These are phyloP conservation scores for Pseudogymnoascus sp. DNA, from an alignment of 2,329 filamentous ascomycete species.

Conservation along the genomic window DNA sequence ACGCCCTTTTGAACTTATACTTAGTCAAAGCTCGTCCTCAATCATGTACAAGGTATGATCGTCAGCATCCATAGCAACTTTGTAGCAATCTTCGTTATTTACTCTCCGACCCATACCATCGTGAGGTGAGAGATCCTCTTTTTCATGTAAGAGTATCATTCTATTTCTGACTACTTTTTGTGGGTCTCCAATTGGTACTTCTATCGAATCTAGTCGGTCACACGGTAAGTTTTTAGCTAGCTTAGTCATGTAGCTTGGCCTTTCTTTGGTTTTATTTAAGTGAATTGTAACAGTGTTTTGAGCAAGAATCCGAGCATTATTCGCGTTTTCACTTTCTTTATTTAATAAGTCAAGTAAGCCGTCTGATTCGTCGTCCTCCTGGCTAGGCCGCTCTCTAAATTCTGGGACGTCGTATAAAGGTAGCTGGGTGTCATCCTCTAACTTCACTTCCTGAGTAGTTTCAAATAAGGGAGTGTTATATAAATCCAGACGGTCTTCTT, in stretches of 20 bases:
- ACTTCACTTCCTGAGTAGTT: background rate
- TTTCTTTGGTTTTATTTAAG: slow-evolving; percentile 13
- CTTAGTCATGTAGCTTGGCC: slow-evolving; percentile 3
- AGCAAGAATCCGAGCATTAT: slow-evolving; percentile 15
- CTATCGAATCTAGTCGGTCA: slow-evolving; percentile 3
- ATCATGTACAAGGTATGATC: slow-evolving; percentile 16
- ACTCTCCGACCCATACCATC: slow-evolving; percentile 10
- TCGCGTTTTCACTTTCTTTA: slow-evolving; percentile 10
- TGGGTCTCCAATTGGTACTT: slow-evolving; percentile 13
- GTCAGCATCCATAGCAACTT: slow-evolving; percentile 12
- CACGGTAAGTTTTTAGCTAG: slow-evolving; percentile 11
- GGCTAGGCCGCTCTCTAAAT: background rate
- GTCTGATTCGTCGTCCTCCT: background rate
- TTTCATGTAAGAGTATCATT: slow-evolving; percentile 7
- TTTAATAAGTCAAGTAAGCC: background rate
- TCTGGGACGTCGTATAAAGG: background rate
- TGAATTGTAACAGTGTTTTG: slow-evolving; percentile 12
- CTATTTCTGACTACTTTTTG: slow-evolving; percentile 9
- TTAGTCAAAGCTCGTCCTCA: background rate
- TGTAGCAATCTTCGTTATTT: slow-evolving; percentile 14
- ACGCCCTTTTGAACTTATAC: background rate
- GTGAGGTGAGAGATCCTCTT: slow-evolving; percentile 12
- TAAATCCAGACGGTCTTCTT: background rate
- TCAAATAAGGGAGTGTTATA: background rate
- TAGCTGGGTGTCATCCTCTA: background rate